phyloP scores from a whole-genome alignment of 139 green algal species.

The Monoraphidium neglectum region DNA sequence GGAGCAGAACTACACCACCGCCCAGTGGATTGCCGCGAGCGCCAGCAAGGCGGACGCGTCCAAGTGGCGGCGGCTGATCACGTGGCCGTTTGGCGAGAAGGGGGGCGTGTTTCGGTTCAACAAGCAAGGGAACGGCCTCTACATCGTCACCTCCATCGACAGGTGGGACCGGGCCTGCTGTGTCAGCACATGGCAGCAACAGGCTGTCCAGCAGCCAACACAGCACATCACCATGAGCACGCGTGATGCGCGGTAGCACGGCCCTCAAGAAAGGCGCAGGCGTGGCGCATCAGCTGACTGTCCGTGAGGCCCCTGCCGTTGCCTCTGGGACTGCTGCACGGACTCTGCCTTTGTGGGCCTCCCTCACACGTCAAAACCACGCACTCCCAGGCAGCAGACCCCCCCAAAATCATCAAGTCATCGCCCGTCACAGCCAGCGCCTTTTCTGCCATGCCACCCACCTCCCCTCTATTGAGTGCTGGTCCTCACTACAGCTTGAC shows the following conservation, averaged over 20 bases:
- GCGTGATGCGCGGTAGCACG: slow-evolving; percentile 5
- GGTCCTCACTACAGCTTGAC: too few relatives aligned
- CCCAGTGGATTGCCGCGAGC: slow-evolving; percentile 14
- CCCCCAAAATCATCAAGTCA: too few relatives aligned
- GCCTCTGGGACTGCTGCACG: slow-evolving; percentile 4
- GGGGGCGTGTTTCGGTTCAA: slow-evolving; percentile 21
- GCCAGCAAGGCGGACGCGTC: background rate
- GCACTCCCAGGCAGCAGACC: too few relatives aligned
- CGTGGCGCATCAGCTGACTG: slow-evolving; percentile 9
- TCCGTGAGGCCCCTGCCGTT: background rate
- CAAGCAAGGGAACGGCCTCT: slow-evolving; percentile 6
- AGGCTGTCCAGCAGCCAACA: background rate
- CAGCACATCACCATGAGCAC: background rate
- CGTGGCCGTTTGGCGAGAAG: slow-evolving; percentile 25
- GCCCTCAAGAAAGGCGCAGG: slow-evolving; percentile 3
- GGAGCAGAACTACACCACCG: background rate
- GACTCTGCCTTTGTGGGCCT: too few relatives aligned
- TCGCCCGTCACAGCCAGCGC: too few relatives aligned
- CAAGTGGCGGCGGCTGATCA: slow-evolving; percentile 3
- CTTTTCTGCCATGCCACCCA: too few relatives aligned
- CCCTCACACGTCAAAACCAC: too few relatives aligned
- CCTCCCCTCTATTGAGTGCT: too few relatives aligned
- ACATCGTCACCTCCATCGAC: slow-evolving; percentile 8
- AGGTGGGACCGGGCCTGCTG: slow-evolving; percentile 2
- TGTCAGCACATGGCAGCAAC: too few relatives aligned